A percentile compares a stretch with the other conserved stretches of the same genome.
Conservation (phyloP, 2,329 filamentous ascomycete species). For the Neonectria faginata region DNA sequence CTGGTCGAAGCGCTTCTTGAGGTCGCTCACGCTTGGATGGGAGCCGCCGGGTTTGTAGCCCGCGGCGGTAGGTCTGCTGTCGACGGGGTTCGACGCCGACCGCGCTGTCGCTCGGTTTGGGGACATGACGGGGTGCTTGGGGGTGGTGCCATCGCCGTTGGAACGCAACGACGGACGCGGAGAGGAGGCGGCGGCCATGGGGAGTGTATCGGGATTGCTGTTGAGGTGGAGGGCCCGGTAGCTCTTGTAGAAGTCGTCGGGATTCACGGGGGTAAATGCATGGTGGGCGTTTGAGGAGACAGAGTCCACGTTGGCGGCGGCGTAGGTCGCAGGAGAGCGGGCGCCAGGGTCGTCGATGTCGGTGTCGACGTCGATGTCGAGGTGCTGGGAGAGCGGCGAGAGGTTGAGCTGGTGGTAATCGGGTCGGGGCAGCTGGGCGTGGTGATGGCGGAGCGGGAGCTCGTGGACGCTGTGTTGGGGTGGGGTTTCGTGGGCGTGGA, state of each 20-base stretch:
- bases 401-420: constrained; percentile 36
- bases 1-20: constrained; percentile 83
- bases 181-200: constrained; percentile 56
- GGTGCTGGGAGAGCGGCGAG: constrained; percentile 37
- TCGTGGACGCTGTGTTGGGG: constrained; percentile 33
- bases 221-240: constrained; percentile 56
- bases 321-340: constrained; percentile 41
- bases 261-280: constrained; percentile 59
- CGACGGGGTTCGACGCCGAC: constrained; percentile 68
- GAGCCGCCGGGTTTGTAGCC: constrained; percentile 50
- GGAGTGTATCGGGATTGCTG: constrained; percentile 50
- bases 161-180: constrained; percentile 60
- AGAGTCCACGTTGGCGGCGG: constrained; percentile 38
- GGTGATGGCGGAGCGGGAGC: constrained; percentile 26
- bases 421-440: constrained; percentile 16
- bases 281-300: constrained; percentile 47
- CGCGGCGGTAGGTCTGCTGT: constrained; percentile 53
- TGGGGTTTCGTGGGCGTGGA: constrained; percentile 34
- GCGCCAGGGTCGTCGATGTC: constrained; percentile 34
- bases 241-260: constrained; percentile 68
- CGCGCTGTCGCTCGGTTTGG: constrained; percentile 58
- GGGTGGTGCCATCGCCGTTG: constrained; percentile 62
- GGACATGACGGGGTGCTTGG: constrained; percentile 59
- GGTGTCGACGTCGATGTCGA: constrained; percentile 9
- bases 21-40: constrained; percentile 81